Percentiles rank a stretch among this genome's conserved stretches.
phyloP scores from a whole-genome alignment of 148 eudicot species.

The Heliosperma pusillum region DNA sequence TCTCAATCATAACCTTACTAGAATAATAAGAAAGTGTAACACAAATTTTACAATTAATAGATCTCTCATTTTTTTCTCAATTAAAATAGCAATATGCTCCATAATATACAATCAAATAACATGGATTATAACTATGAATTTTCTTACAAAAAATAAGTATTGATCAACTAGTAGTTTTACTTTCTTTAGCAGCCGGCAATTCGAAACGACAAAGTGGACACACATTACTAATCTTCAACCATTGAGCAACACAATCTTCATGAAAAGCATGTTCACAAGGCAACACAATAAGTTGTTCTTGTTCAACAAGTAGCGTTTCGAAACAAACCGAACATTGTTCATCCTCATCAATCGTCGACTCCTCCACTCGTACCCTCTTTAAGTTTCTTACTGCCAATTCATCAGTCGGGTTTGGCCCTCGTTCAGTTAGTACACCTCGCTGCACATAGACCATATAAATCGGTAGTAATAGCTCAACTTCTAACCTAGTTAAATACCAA shows the following conservation, averaged over 20 bases:
- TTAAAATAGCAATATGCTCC: no score
- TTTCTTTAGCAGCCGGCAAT: not conserved
- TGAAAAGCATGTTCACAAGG: constrained; percentile 1
- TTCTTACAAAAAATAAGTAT: no score
- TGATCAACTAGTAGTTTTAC: no score
- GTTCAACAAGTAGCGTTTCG: not conserved
- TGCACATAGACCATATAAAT: not conserved
- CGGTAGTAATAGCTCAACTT: not conserved
- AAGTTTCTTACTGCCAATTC: not conserved
- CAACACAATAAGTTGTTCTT: not conserved
- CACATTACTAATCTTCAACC: not conserved
- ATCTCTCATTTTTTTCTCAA: no score
- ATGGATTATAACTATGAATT: no score
- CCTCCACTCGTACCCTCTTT: not conserved
- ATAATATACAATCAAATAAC: no score
- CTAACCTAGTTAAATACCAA: not conserved
- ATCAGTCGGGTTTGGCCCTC: not conserved
- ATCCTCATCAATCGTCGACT: not conserved
- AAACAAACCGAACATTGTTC: constrained; percentile 1
- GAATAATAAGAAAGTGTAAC: no score
- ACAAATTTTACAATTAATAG: no score
- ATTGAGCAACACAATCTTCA: not conserved
- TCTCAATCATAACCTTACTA: no score
- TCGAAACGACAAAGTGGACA: not conserved
- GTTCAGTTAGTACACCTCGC: not conserved